Base-by-base conservation (phyloP, 768 basidiomycete species). In the Pulveroboletus frians region DNA sequence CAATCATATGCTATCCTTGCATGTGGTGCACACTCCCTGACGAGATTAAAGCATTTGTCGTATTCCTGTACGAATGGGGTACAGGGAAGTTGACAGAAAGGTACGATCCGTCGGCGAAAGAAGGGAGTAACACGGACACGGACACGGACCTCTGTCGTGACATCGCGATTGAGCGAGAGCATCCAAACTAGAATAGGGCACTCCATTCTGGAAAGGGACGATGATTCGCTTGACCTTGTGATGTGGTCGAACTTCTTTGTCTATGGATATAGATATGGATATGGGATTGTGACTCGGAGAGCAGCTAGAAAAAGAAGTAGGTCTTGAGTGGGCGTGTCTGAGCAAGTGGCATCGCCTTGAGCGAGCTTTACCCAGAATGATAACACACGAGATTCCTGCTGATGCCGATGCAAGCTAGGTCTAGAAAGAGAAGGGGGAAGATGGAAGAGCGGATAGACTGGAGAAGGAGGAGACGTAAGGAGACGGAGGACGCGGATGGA, bases 131-230 rank as follows among this genome's bases (percentile, higher is more conserved):
- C 14, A 53, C 18, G 9, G 27, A 29, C 10, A 52, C 17, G 9
- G 26, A 23, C 2, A 30, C 35, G 13, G 9, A 83, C 86, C 64
- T 81, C 77, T 65, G 74, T 72, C 11, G 80, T 78, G 62, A 88
- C 80, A 64, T 87, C 84, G 47, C 86, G 74, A 57, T 88, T 88
- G 62, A 87, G 68, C 5, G 83, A 84, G 43, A 89, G 70, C 83
- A 88, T 87, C 86, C 86, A 89, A 20, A 86, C 81, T 23, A 89
- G 75, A 53, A 88, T 80, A 10, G 84, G 83, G 62, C 79, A 82
- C 49, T 83, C 81, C 71, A 76, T 67, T 13, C 11, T 13, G 21
- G 21, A 21, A 32, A 4, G 1, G 15, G 31, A 7, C 21, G 29
- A 31, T n/a, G n/a, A 9, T n/a, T 11, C 21, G 43, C 7, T 17